Evolutionary conservation across 345 rosid genomes (phyloP), one percentile per base, ranked within the genome.

Genomic region (Boechera stricta): DNA sequence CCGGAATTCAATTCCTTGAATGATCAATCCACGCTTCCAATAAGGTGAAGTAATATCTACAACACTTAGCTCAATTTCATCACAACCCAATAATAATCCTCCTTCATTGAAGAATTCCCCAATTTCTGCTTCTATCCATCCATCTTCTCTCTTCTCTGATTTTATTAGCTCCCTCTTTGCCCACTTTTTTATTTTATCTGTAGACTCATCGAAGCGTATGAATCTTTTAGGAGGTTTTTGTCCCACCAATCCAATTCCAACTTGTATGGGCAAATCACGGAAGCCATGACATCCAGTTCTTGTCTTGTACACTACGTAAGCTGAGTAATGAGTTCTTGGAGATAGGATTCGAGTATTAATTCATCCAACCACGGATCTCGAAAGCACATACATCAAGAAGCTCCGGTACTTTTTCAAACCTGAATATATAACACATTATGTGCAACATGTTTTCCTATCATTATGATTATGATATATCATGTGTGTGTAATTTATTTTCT

Each of bases 71-170:
- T 13, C 26, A 58, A 32, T n/a, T 4, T 58, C 63, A 33, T 58
- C 26, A 47, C 52, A 47, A 15, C 18, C 7, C 18, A 15, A 15
- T 15, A 2, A 15, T 57, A 31, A 32, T 15, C 62, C 41, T 57
- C 41, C 41, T 31, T 57, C 41, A 4, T 32, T 57, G 62, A 57
- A 57, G 41, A 57, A 57, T 6, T 57, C 62, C 0, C 62, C 62
- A 47, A 47, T 47, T n/a, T 47, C 21, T 15, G 51, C 21, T n/a
- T 47, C 51, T n/a, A 47, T 47, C 51, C 51, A 47, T n/a, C 51
- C 51, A 47, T 47, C 21, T 15, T 2, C 53, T 16, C 53, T 16
- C 10, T 48, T 1, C 4, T 16, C 4, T 48, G 53, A 48, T 16
- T 5, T 48, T 1, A n/a, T 48, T n/a, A 48, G 24, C 53, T 48